Conservation (phyloP, 352 stramenopile genomes). For the Phytopythium vexans region DNA sequence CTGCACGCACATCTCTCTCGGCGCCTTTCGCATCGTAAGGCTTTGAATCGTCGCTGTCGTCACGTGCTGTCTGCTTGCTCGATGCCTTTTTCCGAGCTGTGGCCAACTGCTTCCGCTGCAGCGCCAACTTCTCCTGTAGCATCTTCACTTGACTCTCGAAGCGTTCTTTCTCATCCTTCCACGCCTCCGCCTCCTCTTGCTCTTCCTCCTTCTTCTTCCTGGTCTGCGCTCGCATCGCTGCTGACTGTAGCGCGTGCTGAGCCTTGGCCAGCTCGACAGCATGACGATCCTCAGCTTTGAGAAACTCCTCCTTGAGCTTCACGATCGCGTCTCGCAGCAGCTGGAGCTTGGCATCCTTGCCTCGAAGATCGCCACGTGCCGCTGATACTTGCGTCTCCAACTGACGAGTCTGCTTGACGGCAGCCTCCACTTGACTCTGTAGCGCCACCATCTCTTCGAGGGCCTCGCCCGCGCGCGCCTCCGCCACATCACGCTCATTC, state of each 20-base stretch:
- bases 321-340: slow-evolving; percentile 77
- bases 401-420: slow-evolving; percentile 34
- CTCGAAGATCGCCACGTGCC: slow-evolving; percentile 35
- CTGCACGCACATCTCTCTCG: slow-evolving; percentile 12
- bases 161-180: slow-evolving; percentile 46
- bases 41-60: slow-evolving; percentile 11
- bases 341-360: slow-evolving; percentile 66
- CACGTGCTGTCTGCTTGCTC: slow-evolving; percentile 11
- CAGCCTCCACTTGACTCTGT: slow-evolving; percentile 32
- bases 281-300: slow-evolving; percentile 80
- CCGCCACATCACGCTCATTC: slow-evolving; percentile 68
- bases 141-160: slow-evolving; percentile 55
- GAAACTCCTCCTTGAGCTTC: slow-evolving; percentile 86
- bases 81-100: slow-evolving; percentile 12
- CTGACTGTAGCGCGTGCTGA: slow-evolving; percentile 25
- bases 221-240: slow-evolving; percentile 18
- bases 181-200: slow-evolving; percentile 34
- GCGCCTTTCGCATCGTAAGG: slow-evolving; percentile 17
- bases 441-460: slow-evolving; percentile 79
- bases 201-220: slow-evolving; percentile 36
- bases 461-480: slow-evolving; percentile 74
- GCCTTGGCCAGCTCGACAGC: slow-evolving; percentile 67
- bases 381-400: slow-evolving; percentile 45
- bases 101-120: slow-evolving; percentile 20
- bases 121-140: slow-evolving; percentile 58